Conservation (phyloP, 352 stramenopile genomes). For the Pseudoperonospora humuli region DNA sequence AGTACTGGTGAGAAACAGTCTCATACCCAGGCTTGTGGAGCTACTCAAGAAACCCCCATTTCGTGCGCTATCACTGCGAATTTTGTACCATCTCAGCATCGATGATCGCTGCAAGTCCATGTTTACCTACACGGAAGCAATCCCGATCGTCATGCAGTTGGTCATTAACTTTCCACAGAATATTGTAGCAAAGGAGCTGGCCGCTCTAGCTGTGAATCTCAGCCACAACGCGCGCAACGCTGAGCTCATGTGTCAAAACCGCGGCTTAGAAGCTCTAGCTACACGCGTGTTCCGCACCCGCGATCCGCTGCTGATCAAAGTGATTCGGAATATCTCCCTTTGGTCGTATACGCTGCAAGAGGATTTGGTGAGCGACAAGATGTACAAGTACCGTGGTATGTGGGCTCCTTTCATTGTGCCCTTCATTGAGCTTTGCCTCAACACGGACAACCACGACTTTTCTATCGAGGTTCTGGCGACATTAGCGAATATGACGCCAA, state of each 20-base stretch:
- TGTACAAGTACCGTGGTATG: conserved; percentile 89
- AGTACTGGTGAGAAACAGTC: conserved; percentile 78
- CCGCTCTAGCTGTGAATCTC: conserved; percentile 91
- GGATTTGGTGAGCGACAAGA: conserved; percentile 73
- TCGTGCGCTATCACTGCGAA: conserved; percentile 76
- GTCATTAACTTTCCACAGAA: conserved; percentile 92
- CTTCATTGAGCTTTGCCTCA: conserved; percentile 80
- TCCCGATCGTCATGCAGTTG: conserved; percentile 91
- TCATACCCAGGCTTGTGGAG: conserved; percentile 90
- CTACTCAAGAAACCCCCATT: conserved; percentile 91
- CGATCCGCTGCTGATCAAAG: conserved; percentile 91
- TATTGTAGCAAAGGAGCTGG: conserved; percentile 89
- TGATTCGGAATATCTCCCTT: conserved; percentile 89
- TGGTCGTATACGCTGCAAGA: conserved; percentile 89
- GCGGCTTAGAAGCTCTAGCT: conserved; percentile 85
- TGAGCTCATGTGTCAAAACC: conserved; percentile 87
- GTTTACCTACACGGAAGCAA: conserved; percentile 92
- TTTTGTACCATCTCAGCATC: conserved; percentile 94
- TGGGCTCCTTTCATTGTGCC: conserved; percentile 86
- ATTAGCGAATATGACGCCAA: conserved; percentile 87
- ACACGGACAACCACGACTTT: conserved; percentile 89
- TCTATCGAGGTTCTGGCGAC: conserved; percentile 90
- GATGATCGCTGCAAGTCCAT: conserved; percentile 92
- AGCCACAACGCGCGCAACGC: conserved; percentile 78
- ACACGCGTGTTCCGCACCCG: conserved; percentile 83